Evolutionary conservation across 1,139 yeast species (phyloP).

Genomic region (Lodderomyces parapsilosis): DNA sequence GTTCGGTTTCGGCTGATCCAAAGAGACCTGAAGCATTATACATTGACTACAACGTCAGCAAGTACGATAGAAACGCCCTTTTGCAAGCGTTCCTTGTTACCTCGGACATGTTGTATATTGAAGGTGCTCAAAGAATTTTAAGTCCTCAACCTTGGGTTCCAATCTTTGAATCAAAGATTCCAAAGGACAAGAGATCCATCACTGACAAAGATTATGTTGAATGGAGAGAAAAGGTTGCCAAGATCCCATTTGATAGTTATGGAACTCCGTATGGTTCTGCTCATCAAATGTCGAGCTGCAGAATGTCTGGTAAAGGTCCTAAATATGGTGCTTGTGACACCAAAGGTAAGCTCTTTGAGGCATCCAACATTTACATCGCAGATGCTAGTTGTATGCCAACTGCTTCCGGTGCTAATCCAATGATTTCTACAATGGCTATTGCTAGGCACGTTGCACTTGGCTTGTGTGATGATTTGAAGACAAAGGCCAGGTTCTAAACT

Average conservation of each 20-base stretch:
- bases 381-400: conserved; percentile 60
- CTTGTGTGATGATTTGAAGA: conserved; percentile 34
- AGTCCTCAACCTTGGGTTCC: conserved; percentile 40
- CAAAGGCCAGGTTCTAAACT: conserved; percentile 27
- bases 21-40: conserved; percentile 34
- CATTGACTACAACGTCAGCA: conserved; percentile 41
- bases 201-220: conserved; percentile 45
- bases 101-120: conserved; percentile 49
- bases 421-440: conserved; percentile 43
- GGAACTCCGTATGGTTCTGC: conserved; percentile 50
- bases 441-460: conserved; percentile 39
- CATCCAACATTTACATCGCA: conserved; percentile 53
- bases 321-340: conserved; percentile 48
- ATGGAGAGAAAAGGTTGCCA: conserved; percentile 40
- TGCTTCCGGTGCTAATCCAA: conserved; percentile 62
- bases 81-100: conserved; percentile 39
- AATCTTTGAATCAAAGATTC: conserved; percentile 37
- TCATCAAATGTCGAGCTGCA: conserved; percentile 61
- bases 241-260: conserved; percentile 26
- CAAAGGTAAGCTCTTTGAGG: conserved; percentile 52
- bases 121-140: conserved; percentile 50
- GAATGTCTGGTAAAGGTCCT: conserved; percentile 54
- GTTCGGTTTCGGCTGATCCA: conserved; percentile 37
- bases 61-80: conserved; percentile 45
- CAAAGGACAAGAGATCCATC: conserved; percentile 40